Evolutionary conservation across 768 basidiomycete genomes (phyloP), one percentile per base, ranked within the genome.

Genomic region (Pleurotus platypus): DNA sequence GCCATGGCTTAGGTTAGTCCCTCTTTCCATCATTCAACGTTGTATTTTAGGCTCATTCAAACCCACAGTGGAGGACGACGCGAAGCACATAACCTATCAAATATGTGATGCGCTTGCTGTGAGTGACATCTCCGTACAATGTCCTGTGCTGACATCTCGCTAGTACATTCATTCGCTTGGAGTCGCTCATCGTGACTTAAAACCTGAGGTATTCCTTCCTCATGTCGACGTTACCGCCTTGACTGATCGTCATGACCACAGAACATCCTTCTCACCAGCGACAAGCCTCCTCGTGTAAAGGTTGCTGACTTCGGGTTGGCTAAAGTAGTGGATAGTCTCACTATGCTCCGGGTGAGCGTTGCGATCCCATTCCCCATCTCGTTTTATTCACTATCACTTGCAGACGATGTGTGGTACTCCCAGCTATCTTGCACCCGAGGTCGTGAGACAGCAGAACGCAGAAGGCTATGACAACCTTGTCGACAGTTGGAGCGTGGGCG

Each of bases 401-500:
- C 64, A 90, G 84, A 96, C 95, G 0, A 92, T 95, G 90, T 98
- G 96, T 63, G 96, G 96, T 3, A 99, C 97, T 0, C 96, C 96
- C 0, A 86, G 84, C 62, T 98, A 98, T 68, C 85, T 97, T 4
- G 94, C 94, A 1, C 93, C 93, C 1, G 95, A 98, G 63, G 92
- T 99, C 30, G 89, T 98, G 49, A 74, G 73, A 60, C 86, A 88
- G 60, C 70, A 77, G 45, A 75, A 79, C 43, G 71, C 77, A 26
- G 74, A 82, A 56, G 95, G 94, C 2, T 98, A 99, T 65, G 87
- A 89, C 64, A 83, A 87, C 57, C 74, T 89, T 16, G 97, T 98
- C 49, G 97, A 99, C 67, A 93, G 92, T 60, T 99, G 94, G 94
- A 95, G 92, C 46, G 83, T 94, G 9, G 96, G 97, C 5, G 93